Evolutionary conservation across 1,284 basidiomycete species (phyloP).

Genomic region (Fomitopsis pinicola): DNA sequence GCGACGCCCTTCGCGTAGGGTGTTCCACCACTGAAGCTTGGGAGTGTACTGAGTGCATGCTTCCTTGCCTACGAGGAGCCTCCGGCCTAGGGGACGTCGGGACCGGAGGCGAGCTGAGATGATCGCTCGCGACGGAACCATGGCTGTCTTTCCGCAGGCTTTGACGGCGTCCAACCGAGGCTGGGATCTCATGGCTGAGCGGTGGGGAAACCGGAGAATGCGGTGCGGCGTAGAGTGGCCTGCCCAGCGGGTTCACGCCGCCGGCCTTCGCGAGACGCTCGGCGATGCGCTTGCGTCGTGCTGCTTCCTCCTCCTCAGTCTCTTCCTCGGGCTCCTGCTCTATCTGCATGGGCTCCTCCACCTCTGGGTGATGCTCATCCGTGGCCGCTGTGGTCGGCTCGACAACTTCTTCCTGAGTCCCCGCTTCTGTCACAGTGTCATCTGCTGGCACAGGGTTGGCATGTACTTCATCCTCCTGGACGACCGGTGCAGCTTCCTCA

Average conservation of each 20-base stretch:
- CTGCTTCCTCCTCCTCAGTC: slow-evolving; percentile 48
- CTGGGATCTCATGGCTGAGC: neutral
- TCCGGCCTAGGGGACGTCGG: slow-evolving; percentile 15
- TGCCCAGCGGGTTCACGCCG: slow-evolving; percentile 57
- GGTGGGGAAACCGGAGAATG: slow-evolving; percentile 3
- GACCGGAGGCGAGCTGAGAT: slow-evolving; percentile 4
- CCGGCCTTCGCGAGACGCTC: slow-evolving; percentile 62
- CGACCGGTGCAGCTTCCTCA: neutral
- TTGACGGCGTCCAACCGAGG: slow-evolving; percentile 6
- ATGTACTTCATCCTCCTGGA: slow-evolving; percentile 2
- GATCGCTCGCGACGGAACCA: slow-evolving; percentile 2
- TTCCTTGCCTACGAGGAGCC: slow-evolving; percentile 23
- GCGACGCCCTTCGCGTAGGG: slow-evolving; percentile 14
- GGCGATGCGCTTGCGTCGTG: slow-evolving; percentile 53
- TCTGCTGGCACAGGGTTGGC: slow-evolving; percentile 1
- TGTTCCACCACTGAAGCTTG: slow-evolving; percentile 6
- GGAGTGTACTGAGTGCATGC: slow-evolving; percentile 20
- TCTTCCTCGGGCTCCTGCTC: slow-evolving; percentile 18
- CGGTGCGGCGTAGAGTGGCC: slow-evolving; percentile 28
- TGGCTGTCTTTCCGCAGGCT: slow-evolving; percentile 9
- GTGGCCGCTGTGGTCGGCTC: neutral
- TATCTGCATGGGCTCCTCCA: neutral
- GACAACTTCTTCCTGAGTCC: neutral
- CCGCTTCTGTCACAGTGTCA: neutral
- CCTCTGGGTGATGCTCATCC: neutral